These are phyloP conservation scores for Pulveroboletus sp. DNA, from an alignment of 768 basidiomycete species.

Conservation along the genomic window DNA sequence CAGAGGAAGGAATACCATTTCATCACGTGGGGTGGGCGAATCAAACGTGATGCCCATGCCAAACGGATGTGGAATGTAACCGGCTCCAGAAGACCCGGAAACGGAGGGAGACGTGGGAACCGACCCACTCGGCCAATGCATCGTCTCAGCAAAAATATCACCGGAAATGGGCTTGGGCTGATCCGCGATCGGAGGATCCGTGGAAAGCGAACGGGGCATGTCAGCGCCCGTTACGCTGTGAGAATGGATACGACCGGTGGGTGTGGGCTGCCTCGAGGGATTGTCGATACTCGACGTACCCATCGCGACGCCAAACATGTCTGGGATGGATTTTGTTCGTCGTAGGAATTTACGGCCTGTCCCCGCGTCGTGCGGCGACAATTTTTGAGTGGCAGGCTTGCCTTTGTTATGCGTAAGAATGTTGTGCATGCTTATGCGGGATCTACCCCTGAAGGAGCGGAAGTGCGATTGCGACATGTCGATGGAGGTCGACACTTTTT, in stretches of 20 bases:
- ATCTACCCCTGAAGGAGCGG: constrained; percentile 46
- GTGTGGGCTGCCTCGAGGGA: constrained; percentile 27
- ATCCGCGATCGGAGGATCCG: constrained; percentile 22
- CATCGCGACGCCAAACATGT: constrained; percentile 35
- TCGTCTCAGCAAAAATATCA: constrained; percentile 64
- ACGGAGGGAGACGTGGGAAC: constrained; percentile 36
- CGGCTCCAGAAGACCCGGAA: constrained; percentile 18
- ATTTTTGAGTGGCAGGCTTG: constrained; percentile 30
- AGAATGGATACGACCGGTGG: constrained; percentile 64
- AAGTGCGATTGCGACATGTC: constrained; percentile 35
- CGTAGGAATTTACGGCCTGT: constrained; percentile 52
- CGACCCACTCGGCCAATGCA: constrained; percentile 51
- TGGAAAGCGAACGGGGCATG: constrained; percentile 41
- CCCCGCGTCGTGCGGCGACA: constrained; percentile 30
- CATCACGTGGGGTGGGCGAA: constrained; percentile 48
- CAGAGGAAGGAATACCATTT: constrained; percentile 40
- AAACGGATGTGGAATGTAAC: constrained; percentile 53
- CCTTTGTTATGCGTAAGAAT: constrained; percentile 51
- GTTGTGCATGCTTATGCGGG: constrained; percentile 68
- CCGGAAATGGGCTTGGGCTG: constrained; percentile 27
- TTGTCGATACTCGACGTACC: constrained; percentile 31
- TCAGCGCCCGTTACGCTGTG: constrained; percentile 78
- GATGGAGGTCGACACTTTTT: constrained; percentile 32
- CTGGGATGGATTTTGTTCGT: constrained; percentile 76
- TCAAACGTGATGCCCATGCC: constrained; percentile 63